These are phyloP conservation scores for Grigorovia humatica DNA, from an alignment of 805 yeast genomes.

Conservation along the genomic window DNA sequence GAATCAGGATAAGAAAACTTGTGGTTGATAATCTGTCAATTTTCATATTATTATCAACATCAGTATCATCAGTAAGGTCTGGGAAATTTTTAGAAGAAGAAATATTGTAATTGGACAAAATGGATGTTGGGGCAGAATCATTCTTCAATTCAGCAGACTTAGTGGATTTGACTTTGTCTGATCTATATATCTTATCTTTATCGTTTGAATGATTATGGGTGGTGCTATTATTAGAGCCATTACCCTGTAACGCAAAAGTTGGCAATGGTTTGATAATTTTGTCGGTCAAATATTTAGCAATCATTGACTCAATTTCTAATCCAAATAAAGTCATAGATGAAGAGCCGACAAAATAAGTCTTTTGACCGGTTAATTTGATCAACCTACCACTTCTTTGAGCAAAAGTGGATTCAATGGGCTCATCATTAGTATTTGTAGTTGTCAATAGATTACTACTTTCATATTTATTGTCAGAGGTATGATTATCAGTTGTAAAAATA, in stretches of 20 bases:
- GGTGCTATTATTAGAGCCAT: background rate
- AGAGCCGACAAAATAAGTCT: slow-evolving; percentile 65
- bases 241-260: background rate
- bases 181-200: background rate
- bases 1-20: background rate
- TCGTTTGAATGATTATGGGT: background rate
- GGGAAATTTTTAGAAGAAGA: background rate
- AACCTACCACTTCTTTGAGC: slow-evolving; percentile 62
- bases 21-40: background rate
- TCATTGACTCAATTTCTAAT: slow-evolving; percentile 60
- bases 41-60: background rate
- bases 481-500: background rate
- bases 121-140: background rate
- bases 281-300: slow-evolving; percentile 29
- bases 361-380: slow-evolving; percentile 67
- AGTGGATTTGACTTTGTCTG: background rate
- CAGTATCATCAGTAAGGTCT: background rate
- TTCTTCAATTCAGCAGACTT: background rate
- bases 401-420: slow-evolving; percentile 59
- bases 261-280: slow-evolving; percentile 13
- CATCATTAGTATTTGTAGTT: slow-evolving; percentile 8
- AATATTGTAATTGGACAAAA: background rate
- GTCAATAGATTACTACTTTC: background rate
- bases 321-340: slow-evolving; percentile 79
- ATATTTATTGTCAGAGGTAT: background rate